Conservation (phyloP, 1,139 yeast species). For the Candida buenavistaensis region DNA sequence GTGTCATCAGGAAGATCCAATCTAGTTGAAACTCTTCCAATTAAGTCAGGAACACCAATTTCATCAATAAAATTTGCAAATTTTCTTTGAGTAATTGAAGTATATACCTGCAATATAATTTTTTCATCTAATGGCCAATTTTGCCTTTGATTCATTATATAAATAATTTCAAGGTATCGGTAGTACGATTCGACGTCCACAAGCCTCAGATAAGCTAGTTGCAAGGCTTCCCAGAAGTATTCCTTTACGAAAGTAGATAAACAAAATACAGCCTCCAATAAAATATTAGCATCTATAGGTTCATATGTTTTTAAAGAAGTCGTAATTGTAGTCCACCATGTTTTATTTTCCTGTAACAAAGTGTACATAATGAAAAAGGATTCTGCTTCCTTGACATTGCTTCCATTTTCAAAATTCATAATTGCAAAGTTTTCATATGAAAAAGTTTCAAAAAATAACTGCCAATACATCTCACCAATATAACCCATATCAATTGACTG, state of each 20-base stretch:
- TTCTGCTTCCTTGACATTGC: conserved; percentile 11
- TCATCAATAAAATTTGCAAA: conserved; percentile 44
- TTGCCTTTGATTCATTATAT: conserved; percentile 25
- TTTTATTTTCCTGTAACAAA: conserved; percentile 6
- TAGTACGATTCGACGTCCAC: conserved; percentile 18
- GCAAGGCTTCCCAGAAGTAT: conserved; percentile 13
- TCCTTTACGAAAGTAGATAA: conserved; percentile 11
- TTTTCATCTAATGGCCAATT: conserved; percentile 42
- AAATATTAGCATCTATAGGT: conserved; percentile 4
- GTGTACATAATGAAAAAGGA: conserved; percentile 13
- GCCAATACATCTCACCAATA: conserved; percentile 13
- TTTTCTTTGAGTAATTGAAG: conserved; percentile 30
- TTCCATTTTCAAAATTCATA: conserved; percentile 7
- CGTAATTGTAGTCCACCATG: conserved; percentile 12
- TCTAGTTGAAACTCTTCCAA: conserved; percentile 27
- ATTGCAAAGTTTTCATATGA: conserved; percentile 9
- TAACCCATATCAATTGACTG: background rate
- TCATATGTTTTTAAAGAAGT: conserved; percentile 7
- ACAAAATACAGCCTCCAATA: conserved; percentile 16
- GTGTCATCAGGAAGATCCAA: conserved; percentile 35
- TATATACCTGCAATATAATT: conserved; percentile 29
- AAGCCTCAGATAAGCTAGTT: conserved; percentile 10
- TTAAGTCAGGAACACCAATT: conserved; percentile 22
- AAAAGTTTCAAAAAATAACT: conserved; percentile 14
- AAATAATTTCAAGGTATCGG: conserved; percentile 31